Conservation (phyloP, 192 early-diverging fungal species). For the Mortierella claussenii region DNA sequence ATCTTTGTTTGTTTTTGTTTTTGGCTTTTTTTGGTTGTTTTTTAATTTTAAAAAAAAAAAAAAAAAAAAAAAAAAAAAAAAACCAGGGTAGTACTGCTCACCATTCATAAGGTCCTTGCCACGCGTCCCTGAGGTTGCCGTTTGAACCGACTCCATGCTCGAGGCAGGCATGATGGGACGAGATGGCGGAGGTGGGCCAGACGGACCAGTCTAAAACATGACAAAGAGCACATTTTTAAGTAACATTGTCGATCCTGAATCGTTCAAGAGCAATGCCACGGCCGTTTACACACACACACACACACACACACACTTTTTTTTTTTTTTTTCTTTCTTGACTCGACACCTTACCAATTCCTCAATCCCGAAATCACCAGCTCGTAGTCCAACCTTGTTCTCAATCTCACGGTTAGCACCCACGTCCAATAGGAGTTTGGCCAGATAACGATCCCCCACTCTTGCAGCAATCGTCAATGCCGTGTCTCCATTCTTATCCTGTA, state of each 20-base stretch:
- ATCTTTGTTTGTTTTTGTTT: neutral
- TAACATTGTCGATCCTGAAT: too few relatives aligned
- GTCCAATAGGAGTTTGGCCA: conserved; percentile 74
- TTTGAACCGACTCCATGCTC: conserved; percentile 3
- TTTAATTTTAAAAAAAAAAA: neutral
- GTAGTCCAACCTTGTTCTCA: conserved; percentile 80
- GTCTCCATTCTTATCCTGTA: conserved; percentile 77
- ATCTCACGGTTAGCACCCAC: conserved; percentile 85
- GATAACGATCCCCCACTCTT: conserved; percentile 73
- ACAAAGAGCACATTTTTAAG: too few relatives aligned
- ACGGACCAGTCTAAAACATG: neutral
- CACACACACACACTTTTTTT: neutral
- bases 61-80: neutral
- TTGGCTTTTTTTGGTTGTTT: too few relatives aligned
- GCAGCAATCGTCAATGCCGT: conserved; percentile 94
- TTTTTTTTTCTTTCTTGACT: neutral
- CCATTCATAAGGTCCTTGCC: conserved; percentile 51
- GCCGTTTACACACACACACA: neutral
- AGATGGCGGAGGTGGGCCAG: neutral
- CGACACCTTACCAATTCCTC: conserved; percentile 37
- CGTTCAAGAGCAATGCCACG: too few relatives aligned
- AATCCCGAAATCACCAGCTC: conserved; percentile 75
- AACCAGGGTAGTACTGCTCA: conserved; percentile 1
- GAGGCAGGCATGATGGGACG: conserved; percentile 6
- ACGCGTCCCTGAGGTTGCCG: conserved; percentile 18